Evolutionary conservation across 345 rosid species (phyloP).

Genomic region (Mercurialis annua): DNA sequence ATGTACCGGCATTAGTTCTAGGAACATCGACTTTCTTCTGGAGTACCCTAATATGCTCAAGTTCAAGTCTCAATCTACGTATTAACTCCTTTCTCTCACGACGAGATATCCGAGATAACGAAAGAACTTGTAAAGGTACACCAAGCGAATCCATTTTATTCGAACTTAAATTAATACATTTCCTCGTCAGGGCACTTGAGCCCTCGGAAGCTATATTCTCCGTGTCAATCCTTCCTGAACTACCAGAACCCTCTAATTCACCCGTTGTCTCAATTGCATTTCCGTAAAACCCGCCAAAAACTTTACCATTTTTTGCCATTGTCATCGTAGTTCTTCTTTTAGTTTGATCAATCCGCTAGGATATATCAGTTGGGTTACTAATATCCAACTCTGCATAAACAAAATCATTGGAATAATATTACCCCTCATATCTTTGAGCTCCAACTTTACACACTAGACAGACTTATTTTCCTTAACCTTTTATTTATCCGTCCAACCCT

Average conservation of each 20-base stretch:
- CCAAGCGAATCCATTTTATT: conserved; percentile 15
- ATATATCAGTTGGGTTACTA: conserved; percentile 7
- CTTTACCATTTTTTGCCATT: conserved; percentile 55
- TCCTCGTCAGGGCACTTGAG: conserved; percentile 49
- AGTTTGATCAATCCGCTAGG: conserved; percentile 9
- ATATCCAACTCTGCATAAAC: conserved; percentile 36
- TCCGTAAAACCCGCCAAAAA: conserved; percentile 48
- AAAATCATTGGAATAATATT: conserved; percentile 24
- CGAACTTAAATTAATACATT: conserved; percentile 33
- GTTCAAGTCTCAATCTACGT: conserved; percentile 18
- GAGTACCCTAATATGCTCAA: conserved; percentile 15
- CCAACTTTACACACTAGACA: background rate
- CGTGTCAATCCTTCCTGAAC: conserved; percentile 50
- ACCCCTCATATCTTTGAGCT: conserved; percentile 11
- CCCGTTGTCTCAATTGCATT: conserved; percentile 47
- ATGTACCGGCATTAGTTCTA: conserved; percentile 1
- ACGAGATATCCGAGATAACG: conserved; percentile 10
- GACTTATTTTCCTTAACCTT: no score
- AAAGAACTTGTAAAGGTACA: conserved; percentile 21
- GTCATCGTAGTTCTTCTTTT: conserved; percentile 15
- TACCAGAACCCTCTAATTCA: conserved; percentile 67
- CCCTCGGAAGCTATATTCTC: conserved; percentile 61
- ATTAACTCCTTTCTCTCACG: conserved; percentile 22
- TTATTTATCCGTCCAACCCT: no score
- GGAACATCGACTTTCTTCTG: conserved; percentile 21